These are phyloP conservation scores for Zoysia japonica DNA, from an alignment of 176 grass and related monocot genomes.

Conservation along the genomic window DNA sequence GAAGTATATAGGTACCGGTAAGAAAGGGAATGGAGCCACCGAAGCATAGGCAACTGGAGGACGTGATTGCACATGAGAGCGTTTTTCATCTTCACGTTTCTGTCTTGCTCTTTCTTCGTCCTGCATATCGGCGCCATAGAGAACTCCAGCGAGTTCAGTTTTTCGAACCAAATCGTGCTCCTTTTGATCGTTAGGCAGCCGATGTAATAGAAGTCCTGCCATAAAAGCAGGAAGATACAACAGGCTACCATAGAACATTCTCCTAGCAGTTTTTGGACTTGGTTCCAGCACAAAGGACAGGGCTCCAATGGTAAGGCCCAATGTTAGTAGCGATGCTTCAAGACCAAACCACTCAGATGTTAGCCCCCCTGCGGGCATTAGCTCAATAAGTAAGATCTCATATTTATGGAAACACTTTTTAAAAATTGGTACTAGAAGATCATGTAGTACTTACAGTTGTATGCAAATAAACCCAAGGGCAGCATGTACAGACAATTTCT, in stretches of 20 bases:
- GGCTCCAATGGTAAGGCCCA: constrained; percentile 62
- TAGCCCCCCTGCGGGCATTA: constrained; percentile 65
- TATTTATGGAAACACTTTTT: constrained; percentile 2
- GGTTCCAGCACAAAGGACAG: constrained; percentile 66
- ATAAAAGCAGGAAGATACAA: constrained; percentile 94
- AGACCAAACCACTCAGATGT: constrained; percentile 86
- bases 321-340: constrained; percentile 84
- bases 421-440: not conserved
- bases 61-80: constrained; percentile 39
- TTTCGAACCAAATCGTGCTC: constrained; percentile 32
- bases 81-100: constrained; percentile 30
- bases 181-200: constrained; percentile 58
- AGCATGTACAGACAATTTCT: constrained; percentile 95
- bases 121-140: constrained; percentile 34
- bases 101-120: constrained; percentile 46
- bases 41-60: constrained; percentile 89
- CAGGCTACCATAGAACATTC: constrained; percentile 90
- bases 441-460: constrained; percentile 70
- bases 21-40: constrained; percentile 82
- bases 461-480: constrained; percentile 80
- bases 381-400: constrained; percentile 19
- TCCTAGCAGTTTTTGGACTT: constrained; percentile 71
- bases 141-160: constrained; percentile 31
- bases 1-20: constrained; percentile 70
- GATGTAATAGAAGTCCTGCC: constrained; percentile 82